These are phyloP conservation scores for Diaporthe humulicola DNA, from an alignment of 2,329 filamentous ascomycete genomes.

Conservation along the genomic window DNA sequence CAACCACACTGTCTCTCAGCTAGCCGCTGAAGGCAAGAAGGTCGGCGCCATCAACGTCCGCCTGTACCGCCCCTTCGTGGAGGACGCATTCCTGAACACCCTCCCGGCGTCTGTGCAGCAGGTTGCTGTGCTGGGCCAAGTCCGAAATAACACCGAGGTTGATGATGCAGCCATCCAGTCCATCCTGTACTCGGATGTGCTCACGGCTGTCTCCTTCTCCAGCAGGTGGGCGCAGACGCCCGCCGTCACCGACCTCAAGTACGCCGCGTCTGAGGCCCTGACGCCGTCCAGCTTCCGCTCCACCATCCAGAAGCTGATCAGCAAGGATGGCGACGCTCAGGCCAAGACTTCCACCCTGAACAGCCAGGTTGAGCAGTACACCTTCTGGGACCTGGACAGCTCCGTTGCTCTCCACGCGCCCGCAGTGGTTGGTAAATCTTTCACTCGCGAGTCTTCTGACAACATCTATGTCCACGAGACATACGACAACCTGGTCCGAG, in stretches of 20 bases:
- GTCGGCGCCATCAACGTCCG: constrained; percentile 93
- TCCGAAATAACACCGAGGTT: constrained; percentile 79
- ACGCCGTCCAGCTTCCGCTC: constrained; percentile 68
- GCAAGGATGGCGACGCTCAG: constrained; percentile 56
- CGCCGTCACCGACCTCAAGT: constrained; percentile 87
- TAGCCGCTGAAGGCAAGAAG: constrained; percentile 80
- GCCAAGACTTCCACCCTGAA: constrained; percentile 55
- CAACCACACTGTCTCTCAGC: constrained; percentile 80
- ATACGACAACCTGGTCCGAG: constrained; percentile 76
- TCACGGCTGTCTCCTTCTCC: constrained; percentile 86
- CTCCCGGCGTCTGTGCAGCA: constrained; percentile 82
- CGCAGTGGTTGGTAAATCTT: constrained; percentile 67
- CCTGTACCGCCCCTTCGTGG: constrained; percentile 93
- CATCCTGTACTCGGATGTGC: constrained; percentile 90
- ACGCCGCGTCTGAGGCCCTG: constrained; percentile 75
- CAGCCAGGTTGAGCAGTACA: constrained; percentile 82
- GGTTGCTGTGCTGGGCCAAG: constrained; percentile 91
- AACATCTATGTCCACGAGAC: constrained; percentile 73
- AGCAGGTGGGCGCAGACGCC: constrained; percentile 74
- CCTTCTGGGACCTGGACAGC: constrained; percentile 92
- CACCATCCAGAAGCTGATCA: constrained; percentile 63
- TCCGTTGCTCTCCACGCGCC: constrained; percentile 77
- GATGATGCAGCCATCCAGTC: constrained; percentile 84
- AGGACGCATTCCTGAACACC: constrained; percentile 89
- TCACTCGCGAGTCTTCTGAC: constrained; percentile 79